These are phyloP conservation scores for Chamaenerion angustifolium DNA, from an alignment of 345 rosid species.

Conservation along the genomic window DNA sequence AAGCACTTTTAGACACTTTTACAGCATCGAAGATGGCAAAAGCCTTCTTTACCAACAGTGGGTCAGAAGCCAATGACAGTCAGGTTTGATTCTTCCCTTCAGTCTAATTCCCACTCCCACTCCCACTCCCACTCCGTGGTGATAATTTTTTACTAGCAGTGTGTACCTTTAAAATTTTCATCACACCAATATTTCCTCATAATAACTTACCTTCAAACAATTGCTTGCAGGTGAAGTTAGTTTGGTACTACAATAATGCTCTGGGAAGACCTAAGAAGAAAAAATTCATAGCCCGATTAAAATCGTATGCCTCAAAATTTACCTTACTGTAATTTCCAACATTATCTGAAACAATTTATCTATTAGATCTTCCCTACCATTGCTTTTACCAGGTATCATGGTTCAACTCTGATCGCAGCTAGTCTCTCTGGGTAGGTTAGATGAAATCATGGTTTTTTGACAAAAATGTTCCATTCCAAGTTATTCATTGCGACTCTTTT, in stretches of 20 bases:
- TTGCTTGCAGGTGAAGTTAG: slow-evolving; percentile 56
- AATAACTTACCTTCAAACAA: too few species aligned
- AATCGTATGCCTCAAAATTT: slow-evolving; percentile 24
- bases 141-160: too few species aligned
- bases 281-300: slow-evolving; percentile 62
- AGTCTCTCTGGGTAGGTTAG: slow-evolving; percentile 84
- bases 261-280: slow-evolving; percentile 77
- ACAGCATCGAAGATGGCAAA: slow-evolving; percentile 80
- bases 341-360: too few species aligned
- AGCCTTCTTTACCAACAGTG: slow-evolving; percentile 83
- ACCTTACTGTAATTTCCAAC: too few species aligned
- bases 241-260: slow-evolving; percentile 84
- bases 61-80: slow-evolving; percentile 96
- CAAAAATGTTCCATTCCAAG: too few species aligned
- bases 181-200: too few species aligned
- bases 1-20: slow-evolving; percentile 64
- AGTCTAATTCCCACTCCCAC: too few species aligned
- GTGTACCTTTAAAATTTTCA: too few species aligned
- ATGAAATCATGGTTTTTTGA: neutral
- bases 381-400: slow-evolving; percentile 27
- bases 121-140: too few species aligned
- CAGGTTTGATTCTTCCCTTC: slow-evolving; percentile 32
- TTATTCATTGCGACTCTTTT: neutral
- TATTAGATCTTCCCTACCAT: too few species aligned
- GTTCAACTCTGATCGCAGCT: slow-evolving; percentile 83